Conservation (phyloP, 1,284 basidiomycete genomes). For the Rhodotorula sp. region DNA sequence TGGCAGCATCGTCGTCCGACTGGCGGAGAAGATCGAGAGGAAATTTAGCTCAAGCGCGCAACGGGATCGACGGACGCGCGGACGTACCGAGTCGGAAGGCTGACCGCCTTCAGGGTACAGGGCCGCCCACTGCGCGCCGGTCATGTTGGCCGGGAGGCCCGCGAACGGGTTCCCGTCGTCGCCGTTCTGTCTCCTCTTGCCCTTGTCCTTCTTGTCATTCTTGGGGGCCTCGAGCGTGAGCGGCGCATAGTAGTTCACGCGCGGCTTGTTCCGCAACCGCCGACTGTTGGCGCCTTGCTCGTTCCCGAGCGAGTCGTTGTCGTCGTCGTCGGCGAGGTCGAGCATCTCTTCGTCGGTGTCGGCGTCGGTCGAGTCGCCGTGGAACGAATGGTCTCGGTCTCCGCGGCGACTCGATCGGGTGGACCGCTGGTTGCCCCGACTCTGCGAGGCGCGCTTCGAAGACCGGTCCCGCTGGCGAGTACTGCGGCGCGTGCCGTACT, state of each 20-base stretch:
- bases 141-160: conserved; percentile 37
- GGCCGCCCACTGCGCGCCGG: conserved; percentile 36
- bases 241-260: conserved; percentile 38
- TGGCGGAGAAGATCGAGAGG: too few species aligned
- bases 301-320: conserved; percentile 26
- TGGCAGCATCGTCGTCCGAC: conserved; percentile 42
- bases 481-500: not conserved
- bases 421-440: not conserved
- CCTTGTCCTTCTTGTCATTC: conserved; percentile 24
- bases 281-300: conserved; percentile 28
- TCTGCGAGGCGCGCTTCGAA: not conserved
- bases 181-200: conserved; percentile 21
- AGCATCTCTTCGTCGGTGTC: conserved; percentile 29
- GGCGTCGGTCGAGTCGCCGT: conserved; percentile 24
- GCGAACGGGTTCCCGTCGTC: conserved; percentile 37
- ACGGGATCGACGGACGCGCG: too few species aligned
- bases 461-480: not conserved
- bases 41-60: too few species aligned
- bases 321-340: conserved; percentile 40
- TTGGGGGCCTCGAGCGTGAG: conserved; percentile 20
- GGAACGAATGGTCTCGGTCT: conserved; percentile 9
- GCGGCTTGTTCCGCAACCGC: conserved; percentile 48
- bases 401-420: conserved; percentile 8
- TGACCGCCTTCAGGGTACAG: conserved; percentile 36
- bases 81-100: conserved; percentile 38